These are phyloP conservation scores for Lachnellula cervina DNA, from an alignment of 2,329 filamentous ascomycete genomes.

Conservation along the genomic window DNA sequence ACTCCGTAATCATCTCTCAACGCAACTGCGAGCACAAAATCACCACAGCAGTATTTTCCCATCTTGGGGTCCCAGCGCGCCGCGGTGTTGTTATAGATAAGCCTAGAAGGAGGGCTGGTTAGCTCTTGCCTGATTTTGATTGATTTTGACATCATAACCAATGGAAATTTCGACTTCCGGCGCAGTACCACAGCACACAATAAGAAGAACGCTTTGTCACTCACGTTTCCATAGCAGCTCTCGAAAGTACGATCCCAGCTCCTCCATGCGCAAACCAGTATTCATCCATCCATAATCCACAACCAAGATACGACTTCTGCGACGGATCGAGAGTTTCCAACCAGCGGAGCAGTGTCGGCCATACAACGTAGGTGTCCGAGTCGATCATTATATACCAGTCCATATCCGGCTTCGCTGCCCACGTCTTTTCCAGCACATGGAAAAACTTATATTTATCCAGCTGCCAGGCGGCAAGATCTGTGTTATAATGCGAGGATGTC, in stretches of 20 bases:
- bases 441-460: slow-evolving; percentile 58
- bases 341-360: slow-evolving; percentile 42
- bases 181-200: slow-evolving; percentile 25
- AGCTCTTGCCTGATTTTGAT: not conserved
- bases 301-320: slow-evolving; percentile 48
- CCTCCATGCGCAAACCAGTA: slow-evolving; percentile 52
- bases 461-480: slow-evolving; percentile 39
- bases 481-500: no score
- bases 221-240: slow-evolving; percentile 46
- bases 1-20: slow-evolving; percentile 41
- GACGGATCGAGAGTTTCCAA: slow-evolving; percentile 12
- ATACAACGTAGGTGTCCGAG: slow-evolving; percentile 51
- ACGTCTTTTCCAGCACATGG: slow-evolving; percentile 52
- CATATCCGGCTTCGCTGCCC: slow-evolving; percentile 42
- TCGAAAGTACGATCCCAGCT: slow-evolving; percentile 49
- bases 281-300: slow-evolving; percentile 40
- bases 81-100: slow-evolving; percentile 39
- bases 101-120: slow-evolving; percentile 1
- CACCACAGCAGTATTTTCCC: slow-evolving; percentile 46
- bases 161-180: not conserved
- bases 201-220: slow-evolving; percentile 44
- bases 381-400: slow-evolving; percentile 57
- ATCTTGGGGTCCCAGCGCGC: slow-evolving; percentile 42
- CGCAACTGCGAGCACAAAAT: slow-evolving; percentile 44
- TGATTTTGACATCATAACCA: not conserved